These are phyloP conservation scores for Pythium biforme DNA, from an alignment of 352 stramenopile genomes.

Conservation along the genomic window DNA sequence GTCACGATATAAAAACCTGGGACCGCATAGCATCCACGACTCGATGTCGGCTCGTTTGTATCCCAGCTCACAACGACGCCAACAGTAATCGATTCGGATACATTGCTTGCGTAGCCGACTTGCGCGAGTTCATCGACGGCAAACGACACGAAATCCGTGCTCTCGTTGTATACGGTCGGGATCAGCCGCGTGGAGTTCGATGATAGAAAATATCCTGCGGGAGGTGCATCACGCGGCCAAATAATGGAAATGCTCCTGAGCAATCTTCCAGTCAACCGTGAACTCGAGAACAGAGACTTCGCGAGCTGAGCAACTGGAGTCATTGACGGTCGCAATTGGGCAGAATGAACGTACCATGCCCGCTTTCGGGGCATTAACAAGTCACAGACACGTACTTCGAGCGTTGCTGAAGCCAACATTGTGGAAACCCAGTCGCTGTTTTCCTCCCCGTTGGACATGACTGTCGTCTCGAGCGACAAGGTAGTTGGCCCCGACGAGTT, in stretches of 20 bases:
- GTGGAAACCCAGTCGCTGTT: conserved; percentile 7
- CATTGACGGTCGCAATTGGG: background rate
- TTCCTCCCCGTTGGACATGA: background rate
- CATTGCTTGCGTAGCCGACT: conserved; percentile 14
- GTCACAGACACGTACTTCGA: conserved; percentile 24
- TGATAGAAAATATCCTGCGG: background rate
- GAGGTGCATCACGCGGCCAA: conserved; percentile 5
- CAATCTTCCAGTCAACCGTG: background rate
- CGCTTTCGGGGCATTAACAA: conserved; percentile 6
- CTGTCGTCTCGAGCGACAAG: conserved; percentile 11
- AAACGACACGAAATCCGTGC: conserved; percentile 11
- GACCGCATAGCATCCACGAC: conserved; percentile 15
- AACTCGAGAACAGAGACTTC: conserved; percentile 2
- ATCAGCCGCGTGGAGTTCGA: background rate
- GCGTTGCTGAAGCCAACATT: background rate
- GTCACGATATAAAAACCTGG: conserved; percentile 21
- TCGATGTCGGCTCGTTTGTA: no score
- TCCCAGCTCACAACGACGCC: conserved; percentile 25
- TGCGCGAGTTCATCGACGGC: background rate
- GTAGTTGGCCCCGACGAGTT: background rate
- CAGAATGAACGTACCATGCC: conserved; percentile 11
- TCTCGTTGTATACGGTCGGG: conserved; percentile 8
- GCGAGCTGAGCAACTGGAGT: background rate
- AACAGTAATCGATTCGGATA: conserved; percentile 6
- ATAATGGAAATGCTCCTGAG: conserved; percentile 13